Conservation (phyloP, 805 yeast genomes). For the Candida sonorensis region DNA sequence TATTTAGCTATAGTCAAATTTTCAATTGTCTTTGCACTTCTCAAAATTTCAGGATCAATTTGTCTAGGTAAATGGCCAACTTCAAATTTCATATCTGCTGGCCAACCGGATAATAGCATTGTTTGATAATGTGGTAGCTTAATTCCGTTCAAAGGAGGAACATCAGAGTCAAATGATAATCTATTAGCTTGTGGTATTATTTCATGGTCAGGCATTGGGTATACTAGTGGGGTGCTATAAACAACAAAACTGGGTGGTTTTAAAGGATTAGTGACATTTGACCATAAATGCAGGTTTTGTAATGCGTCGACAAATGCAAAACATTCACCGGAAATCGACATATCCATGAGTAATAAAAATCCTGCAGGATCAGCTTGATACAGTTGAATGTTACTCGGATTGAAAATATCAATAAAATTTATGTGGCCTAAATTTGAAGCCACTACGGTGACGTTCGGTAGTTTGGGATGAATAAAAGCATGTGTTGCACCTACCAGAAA, state of each 20-base stretch:
- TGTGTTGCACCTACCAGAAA: slow-evolving; percentile 87
- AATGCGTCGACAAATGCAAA: slow-evolving; percentile 61
- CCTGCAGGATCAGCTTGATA: slow-evolving; percentile 58
- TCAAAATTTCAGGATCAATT: slow-evolving; percentile 42
- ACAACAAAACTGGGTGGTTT: slow-evolving; percentile 30
- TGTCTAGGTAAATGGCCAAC: slow-evolving; percentile 50
- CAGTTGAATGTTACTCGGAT: slow-evolving; percentile 60
- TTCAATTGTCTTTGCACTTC: slow-evolving; percentile 30
- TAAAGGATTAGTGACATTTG: slow-evolving; percentile 37
- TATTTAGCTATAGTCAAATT: slow-evolving; percentile 41
- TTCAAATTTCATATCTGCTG: slow-evolving; percentile 52
- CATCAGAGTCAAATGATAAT: slow-evolving; percentile 35
- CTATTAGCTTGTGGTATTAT: slow-evolving; percentile 22
- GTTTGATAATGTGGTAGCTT: slow-evolving; percentile 88
- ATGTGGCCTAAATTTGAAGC: slow-evolving; percentile 76
- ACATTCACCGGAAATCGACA: slow-evolving; percentile 71
- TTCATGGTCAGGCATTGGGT: slow-evolving; percentile 37
- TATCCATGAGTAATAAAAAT: slow-evolving; percentile 42
- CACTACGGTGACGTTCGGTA: slow-evolving; percentile 69
- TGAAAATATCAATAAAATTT: slow-evolving; percentile 76
- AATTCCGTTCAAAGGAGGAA: slow-evolving; percentile 55
- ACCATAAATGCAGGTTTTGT: slow-evolving; percentile 65
- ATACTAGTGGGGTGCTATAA: slow-evolving; percentile 42
- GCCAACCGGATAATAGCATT: slow-evolving; percentile 75
- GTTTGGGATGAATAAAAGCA: slow-evolving; percentile 78